Base-by-base conservation (phyloP, 2,329 filamentous ascomycete genomes). In the Pyrenophora graminea region DNA sequence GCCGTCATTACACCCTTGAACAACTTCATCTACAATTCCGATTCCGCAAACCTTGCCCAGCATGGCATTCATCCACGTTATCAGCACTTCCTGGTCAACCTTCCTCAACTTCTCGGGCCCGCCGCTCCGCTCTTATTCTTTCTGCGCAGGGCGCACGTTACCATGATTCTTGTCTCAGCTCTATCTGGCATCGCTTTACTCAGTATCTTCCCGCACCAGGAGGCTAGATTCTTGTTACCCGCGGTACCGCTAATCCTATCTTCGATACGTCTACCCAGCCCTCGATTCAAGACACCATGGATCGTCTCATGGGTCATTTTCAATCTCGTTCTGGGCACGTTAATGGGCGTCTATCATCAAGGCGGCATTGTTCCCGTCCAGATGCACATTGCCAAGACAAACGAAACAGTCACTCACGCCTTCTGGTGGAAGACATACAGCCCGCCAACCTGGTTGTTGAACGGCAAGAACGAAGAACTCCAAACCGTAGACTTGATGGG, bases 361-460 rank as follows among this genome's bases (percentile, higher is more conserved):
- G 89, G 87, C 23, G 89, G 89, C 37, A 83, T 92, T 21, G 81
- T 93, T 1, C 87, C 89, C 0, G 85, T 84, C 6, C 89, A 93
- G 64, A 84, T 88, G 0, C 90, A 90, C 67, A 79, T 93, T 66
- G 88, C 85, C 64, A 83, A 82, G 47, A 85, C 89, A 58, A 80
- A 83, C 4, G 86, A 70, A 17, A 61, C 88, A 56, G 84, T 88
- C 7, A 85, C 85, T 1, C 80, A 87, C 30, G 87, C 86, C 3
- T 79, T 89, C 43, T 93, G 89, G 89, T 93, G 89, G 89, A 92
- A 91, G 71, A 92, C 89, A 1, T 92, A 92, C 68, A 89, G 86
- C 68, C 89, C 89, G 15, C 89, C 89, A 0, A 86, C 88, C 31
- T 93, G 89, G 88, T 80, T 93, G 17, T 77, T 92, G 6, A 87